Base-by-base conservation (phyloP, 345 rosid species). In the Crucihimalaya himalaica region DNA sequence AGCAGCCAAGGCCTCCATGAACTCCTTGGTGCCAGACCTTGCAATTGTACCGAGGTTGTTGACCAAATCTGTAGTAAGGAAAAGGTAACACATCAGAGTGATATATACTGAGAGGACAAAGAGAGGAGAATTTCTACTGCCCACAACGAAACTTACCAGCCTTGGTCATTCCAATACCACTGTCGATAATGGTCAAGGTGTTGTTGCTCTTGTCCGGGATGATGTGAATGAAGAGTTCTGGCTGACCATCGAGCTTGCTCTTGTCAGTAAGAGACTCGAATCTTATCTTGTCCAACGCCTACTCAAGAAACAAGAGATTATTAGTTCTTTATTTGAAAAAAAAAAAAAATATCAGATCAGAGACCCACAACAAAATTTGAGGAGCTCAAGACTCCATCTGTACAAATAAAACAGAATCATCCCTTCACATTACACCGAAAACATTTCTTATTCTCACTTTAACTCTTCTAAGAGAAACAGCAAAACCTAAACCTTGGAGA, bases 31-130 rank as follows among this genome's bases (percentile, higher is more conserved):
- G 0, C 96, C 96, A 45, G 96, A 90, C 81, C 97, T 83, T 4
- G 97, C 97, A 63, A 90, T 90, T 21, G 94, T 90, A 77, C 97
- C 97, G 16, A 90, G 83, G 47, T 90, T 90, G 89, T 91, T 88
- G 45, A 91, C 97, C 89, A 91, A 86, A 74, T 91, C 97, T 90
- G 56, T 6, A 50, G n/a, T 25, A 28, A 45, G 5, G 32, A 32
- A 3, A 5, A 28, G 0, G 29, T 3, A 7, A 18, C 0, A 39
- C 0, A 20, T 54, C 2, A 55, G 11, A 5, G 0, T 20, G 3
- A 2, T n/a, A 11, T 12, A 28, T 11, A 11, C 5, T 10, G 34
- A 0, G 4, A 16, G 1, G 12, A n/a, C 39, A n/a, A 40, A 40
- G 4, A 40, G 4, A 42, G 0, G 0, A 34, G 15, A 34, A 15